Evolutionary conservation across 108 stramenopile species (phyloP).

Genomic region (Cafeteria roenbergensis): DNA sequence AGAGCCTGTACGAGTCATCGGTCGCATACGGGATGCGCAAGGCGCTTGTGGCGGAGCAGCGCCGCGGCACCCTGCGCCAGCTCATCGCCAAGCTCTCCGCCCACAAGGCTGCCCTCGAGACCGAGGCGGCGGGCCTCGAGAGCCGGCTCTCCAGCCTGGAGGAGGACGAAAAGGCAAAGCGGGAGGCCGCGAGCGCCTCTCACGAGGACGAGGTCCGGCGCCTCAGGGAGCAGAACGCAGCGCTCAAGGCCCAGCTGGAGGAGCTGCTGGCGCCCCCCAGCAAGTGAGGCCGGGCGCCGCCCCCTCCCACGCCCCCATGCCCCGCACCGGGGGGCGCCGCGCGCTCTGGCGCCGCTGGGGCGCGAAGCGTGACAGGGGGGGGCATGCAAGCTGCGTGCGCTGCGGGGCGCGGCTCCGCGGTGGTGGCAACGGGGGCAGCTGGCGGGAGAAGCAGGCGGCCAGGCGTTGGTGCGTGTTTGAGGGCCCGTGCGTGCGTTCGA

Average conservation of each 20-base stretch:
- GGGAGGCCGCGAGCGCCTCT: constrained; percentile 11
- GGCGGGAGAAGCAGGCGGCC: too few species aligned
- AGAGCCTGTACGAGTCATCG: constrained; percentile 52
- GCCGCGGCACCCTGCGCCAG: constrained; percentile 39
- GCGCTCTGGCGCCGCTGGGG: too few species aligned
- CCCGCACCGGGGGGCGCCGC: too few species aligned
- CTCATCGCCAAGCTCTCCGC: constrained; percentile 34
- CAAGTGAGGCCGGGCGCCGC: constrained; percentile 27
- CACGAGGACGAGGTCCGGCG: constrained; percentile 44
- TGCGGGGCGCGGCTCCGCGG: too few species aligned
- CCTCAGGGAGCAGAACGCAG: constrained; percentile 46
- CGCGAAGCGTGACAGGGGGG: too few species aligned
- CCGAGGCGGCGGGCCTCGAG: constrained; percentile 38
- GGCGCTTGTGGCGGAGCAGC: constrained; percentile 53
- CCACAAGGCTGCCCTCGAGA: constrained; percentile 42
- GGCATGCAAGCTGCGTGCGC: too few species aligned
- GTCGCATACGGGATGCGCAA: constrained; percentile 59
- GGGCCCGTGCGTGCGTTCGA: too few species aligned
- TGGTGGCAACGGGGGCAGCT: too few species aligned
- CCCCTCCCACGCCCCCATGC: too few species aligned
- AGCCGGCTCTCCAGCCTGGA: constrained; percentile 31
- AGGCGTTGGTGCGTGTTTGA: too few species aligned
- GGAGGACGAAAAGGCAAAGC: constrained; percentile 2
- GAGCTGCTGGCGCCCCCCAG: constrained; percentile 49
- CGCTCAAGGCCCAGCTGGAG: constrained; percentile 51